These are phyloP conservation scores for Ambrosiella xylebori DNA, from an alignment of 2,329 filamentous ascomycete species.

Conservation along the genomic window DNA sequence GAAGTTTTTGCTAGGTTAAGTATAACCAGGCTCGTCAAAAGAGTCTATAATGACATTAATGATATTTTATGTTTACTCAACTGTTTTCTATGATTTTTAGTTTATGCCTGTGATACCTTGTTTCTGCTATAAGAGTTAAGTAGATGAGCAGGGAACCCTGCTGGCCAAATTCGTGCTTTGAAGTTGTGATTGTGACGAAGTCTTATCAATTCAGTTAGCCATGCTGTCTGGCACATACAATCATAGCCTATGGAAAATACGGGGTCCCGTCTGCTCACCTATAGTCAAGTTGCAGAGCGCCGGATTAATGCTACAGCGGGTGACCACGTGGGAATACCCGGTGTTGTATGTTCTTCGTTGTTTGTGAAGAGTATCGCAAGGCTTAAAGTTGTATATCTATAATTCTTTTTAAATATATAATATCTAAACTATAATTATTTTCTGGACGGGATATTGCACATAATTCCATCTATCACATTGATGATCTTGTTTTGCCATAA, in stretches of 20 bases:
- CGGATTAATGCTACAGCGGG: constrained; percentile 7
- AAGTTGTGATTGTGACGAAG: no score
- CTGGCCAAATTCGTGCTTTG: no score
- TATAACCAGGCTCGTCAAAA: not conserved
- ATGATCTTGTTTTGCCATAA: constrained; percentile 4
- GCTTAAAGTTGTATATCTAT: constrained; percentile 2
- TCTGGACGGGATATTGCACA: constrained; percentile 1
- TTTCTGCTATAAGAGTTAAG: no score
- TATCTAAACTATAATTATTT: not conserved
- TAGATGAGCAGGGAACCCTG: no score
- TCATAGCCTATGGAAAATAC: constrained; percentile 12
- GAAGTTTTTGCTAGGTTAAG: constrained; percentile 1
- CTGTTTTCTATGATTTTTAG: not conserved
- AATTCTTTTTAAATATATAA: not conserved
- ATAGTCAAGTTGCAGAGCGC: constrained; percentile 9
- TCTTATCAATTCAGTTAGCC: not conserved
- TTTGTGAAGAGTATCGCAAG: not conserved
- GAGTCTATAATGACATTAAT: constrained; percentile 6
- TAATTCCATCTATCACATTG: constrained; percentile 3
- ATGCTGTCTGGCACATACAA: not conserved
- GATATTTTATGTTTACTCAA: not conserved
- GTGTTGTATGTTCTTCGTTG: constrained; percentile 2
- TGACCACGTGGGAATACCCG: constrained; percentile 8
- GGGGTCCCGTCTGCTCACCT: constrained; percentile 10
- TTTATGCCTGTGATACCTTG: not conserved